Evolutionary conservation across 192 early-diverging fungal genomes (phyloP).

Genomic region (Backusella macrospora): DNA sequence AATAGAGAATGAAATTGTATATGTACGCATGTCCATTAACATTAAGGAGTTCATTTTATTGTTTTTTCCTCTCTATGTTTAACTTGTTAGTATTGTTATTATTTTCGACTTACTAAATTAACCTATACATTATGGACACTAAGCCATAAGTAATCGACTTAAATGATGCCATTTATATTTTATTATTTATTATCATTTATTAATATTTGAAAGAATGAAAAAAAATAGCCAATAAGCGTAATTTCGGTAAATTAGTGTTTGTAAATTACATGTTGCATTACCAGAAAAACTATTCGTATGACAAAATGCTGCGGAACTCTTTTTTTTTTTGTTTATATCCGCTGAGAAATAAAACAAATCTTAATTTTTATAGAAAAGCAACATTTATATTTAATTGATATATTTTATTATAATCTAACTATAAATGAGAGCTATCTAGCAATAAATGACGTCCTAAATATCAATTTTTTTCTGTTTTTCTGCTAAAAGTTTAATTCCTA

Average conservation of each 20-base stretch:
- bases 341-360: not conserved
- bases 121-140: too few relatives aligned
- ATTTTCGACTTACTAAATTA: too few relatives aligned
- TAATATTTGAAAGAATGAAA: not conserved
- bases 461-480: not conserved
- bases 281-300: not conserved
- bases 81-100: too few relatives aligned
- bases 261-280: not conserved
- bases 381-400: not conserved
- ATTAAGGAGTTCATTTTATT: too few relatives aligned
- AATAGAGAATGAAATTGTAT: not conserved
- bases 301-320: constrained; percentile 13
- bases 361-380: too few relatives aligned
- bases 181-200: too few relatives aligned
- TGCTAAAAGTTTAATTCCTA: not conserved
- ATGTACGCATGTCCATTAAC: not conserved
- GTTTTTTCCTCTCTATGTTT: too few relatives aligned
- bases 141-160: too few relatives aligned
- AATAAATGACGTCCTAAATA: not conserved
- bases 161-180: too few relatives aligned
- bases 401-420: too few relatives aligned
- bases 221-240: not conserved
- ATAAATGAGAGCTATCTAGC: not conserved
- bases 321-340: not conserved
- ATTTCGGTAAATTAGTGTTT: not conserved